Evolutionary conservation across 2,329 filamentous ascomycete species (phyloP), one percentile per base, ranked within the genome.

Genomic region (Ascochyta clinopodiicola): DNA sequence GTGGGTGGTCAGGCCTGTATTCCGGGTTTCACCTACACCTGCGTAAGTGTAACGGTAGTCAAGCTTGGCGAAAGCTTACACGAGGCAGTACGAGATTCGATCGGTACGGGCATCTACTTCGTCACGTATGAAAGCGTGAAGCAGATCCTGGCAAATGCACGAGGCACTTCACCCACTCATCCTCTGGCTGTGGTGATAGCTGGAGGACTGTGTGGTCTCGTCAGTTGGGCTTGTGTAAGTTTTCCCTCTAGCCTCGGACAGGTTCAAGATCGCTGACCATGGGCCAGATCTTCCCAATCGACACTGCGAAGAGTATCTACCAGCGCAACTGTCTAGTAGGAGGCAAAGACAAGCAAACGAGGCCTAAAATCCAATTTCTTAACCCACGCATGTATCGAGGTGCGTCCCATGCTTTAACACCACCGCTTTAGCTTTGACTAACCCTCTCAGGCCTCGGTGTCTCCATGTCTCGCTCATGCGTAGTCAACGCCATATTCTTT

Each of bases 401-500:
- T 80, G 65, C 49, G 70, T 32, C 24, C 48, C n/a, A 34, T 4
- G 10, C n/a, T 17, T 15, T 21, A 35, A 22, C n/a, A 9, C 4
- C 38, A 22, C 17, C 45, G 45, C 12, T 35, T 25, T 21, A 25
- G 8, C 7, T 15, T 38, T 10, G 45, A 49, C 54, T 59, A 27
- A 67, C 21, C 4, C 17, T 5, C 3, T 13, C n/a, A 80, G 79
- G 80, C 27, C 82, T 96, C 3, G 90, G 88, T 21, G 91, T 95
- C 24, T 93, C 90, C 34, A 93, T 95, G 87, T 84, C 86, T 62
- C 87, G 91, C 51, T 93, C 90, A 12, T 92, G 89, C 67, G 82
- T 91, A 47, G 87, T 95, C 64, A 96, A 96, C 73, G 90, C 91
- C 63, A 90, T 96, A 67, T 96, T 96, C 82, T 96, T 96, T 78